Evolutionary conservation across 768 basidiomycete species (phyloP).

Genomic region (Boletus vermiculosoides): DNA sequence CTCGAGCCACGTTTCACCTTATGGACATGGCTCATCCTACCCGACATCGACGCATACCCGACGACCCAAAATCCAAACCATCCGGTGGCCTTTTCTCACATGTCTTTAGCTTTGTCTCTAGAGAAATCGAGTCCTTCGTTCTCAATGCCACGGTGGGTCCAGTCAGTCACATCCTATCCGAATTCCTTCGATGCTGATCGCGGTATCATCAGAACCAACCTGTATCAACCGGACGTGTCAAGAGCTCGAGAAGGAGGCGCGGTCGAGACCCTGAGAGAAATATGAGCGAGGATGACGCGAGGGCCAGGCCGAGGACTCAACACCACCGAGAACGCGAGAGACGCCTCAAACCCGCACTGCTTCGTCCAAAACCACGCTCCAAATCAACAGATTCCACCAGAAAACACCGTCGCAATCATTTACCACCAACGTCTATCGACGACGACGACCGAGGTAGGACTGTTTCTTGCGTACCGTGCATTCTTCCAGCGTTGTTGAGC

Average conservation of each 20-base stretch:
- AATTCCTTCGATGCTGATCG: constrained; percentile 5
- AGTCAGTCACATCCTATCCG: constrained; percentile 13
- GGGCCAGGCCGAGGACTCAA: constrained; percentile 4
- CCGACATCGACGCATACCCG: constrained; percentile 4
- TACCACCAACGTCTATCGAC: neutral
- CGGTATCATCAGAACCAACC: constrained; percentile 16
- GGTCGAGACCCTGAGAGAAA: constrained; percentile 10
- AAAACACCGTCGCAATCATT: constrained; percentile 2
- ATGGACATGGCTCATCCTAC: constrained; percentile 9
- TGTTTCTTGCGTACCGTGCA: neutral
- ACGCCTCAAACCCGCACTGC: constrained; percentile 3
- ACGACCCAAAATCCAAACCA: neutral
- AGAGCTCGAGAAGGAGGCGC: constrained; percentile 7
- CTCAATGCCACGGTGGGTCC: constrained; percentile 52
- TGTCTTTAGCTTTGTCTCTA: constrained; percentile 67
- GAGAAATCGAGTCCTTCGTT: constrained; percentile 71
- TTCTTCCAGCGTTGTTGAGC: constrained; percentile 5
- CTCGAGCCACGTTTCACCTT: neutral
- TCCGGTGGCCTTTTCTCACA: constrained; percentile 52
- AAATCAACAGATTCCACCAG: constrained; percentile 18
- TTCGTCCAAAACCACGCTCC: constrained; percentile 20
- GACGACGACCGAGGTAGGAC: constrained; percentile 25
- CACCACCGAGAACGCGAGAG: constrained; percentile 11
- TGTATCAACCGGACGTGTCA: constrained; percentile 11
- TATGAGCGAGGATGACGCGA: constrained; percentile 14